Conservation (phyloP, 1,284 basidiomycete genomes). For the Papiliotrema terrestris region DNA sequence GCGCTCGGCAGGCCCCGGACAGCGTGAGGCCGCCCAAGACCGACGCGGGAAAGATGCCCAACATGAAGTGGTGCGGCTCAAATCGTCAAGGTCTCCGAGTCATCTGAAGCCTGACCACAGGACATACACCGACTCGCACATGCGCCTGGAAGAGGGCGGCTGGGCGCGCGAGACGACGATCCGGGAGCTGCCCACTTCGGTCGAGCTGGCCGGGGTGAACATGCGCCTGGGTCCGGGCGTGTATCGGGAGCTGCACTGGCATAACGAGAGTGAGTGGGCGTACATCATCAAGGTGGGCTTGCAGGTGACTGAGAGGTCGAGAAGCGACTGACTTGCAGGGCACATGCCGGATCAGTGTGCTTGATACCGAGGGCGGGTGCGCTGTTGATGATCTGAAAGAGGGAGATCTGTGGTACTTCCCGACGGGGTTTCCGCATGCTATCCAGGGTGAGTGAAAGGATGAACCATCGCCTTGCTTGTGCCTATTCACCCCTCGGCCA, state of each 20-base stretch:
- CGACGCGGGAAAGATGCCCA: slow-evolving; percentile 61
- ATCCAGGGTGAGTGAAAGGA: slow-evolving; percentile 60
- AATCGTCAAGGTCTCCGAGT: background rate
- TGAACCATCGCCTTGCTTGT: slow-evolving; percentile 33
- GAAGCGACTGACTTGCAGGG: slow-evolving; percentile 51
- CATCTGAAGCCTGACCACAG: background rate
- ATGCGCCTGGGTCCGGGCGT: slow-evolving; percentile 64
- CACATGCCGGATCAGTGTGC: slow-evolving; percentile 59
- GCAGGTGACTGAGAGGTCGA: background rate
- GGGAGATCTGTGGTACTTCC: slow-evolving; percentile 64
- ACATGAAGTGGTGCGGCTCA: slow-evolving; percentile 63
- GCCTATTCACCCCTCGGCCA: too few species aligned
- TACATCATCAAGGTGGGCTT: slow-evolving; percentile 29
- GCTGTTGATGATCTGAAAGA: slow-evolving; percentile 50
- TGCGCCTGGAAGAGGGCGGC: slow-evolving; percentile 65
- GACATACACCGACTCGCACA: slow-evolving; percentile 63
- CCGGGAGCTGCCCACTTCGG: slow-evolving; percentile 60
- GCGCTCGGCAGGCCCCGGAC: slow-evolving; percentile 55
- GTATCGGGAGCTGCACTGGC: slow-evolving; percentile 69
- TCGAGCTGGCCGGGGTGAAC: slow-evolving; percentile 62
- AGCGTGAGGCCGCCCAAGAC: slow-evolving; percentile 63
- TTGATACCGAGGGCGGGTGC: slow-evolving; percentile 62
- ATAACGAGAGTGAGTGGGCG: slow-evolving; percentile 59
- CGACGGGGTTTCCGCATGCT: slow-evolving; percentile 56
- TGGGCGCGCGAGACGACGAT: slow-evolving; percentile 58